Evolutionary conservation across 306 rosid species (phyloP).

Genomic region (Cucumis melo): DNA sequence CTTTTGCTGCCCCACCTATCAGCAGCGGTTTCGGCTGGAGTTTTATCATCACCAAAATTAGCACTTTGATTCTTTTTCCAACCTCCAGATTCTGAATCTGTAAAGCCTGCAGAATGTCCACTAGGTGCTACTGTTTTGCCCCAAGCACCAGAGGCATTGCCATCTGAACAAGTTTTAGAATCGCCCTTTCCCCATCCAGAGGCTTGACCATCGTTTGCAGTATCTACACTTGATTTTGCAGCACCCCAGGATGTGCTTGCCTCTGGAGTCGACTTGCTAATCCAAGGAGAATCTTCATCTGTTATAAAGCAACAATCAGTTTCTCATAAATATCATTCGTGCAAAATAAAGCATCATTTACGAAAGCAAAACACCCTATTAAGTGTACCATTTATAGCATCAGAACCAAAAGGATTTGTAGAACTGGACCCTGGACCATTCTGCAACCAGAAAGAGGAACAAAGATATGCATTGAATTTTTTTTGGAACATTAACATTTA

Average conservation of each 20-base stretch:
- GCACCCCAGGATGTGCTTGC: conserved; percentile 61
- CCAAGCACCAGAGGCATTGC: conserved; percentile 17
- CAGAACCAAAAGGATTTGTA: conserved; percentile 27
- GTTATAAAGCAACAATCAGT: background rate
- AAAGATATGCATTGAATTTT: background rate
- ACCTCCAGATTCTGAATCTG: conserved; percentile 13
- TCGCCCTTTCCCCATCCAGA: conserved; percentile 36
- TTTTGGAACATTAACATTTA: background rate
- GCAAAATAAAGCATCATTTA: background rate
- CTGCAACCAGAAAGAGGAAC: conserved; percentile 12
- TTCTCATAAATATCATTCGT: background rate
- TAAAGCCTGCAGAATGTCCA: conserved; percentile 10
- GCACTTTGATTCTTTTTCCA: conserved; percentile 18
- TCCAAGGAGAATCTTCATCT: conserved; percentile 44
- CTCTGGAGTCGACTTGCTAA: conserved; percentile 28
- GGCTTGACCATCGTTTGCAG: conserved; percentile 25
- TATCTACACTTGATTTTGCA: conserved; percentile 19
- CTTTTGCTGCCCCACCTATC: conserved; percentile 7
- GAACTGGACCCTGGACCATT: conserved; percentile 35
- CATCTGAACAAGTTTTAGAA: conserved; percentile 19
- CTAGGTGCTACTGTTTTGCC: conserved; percentile 18
- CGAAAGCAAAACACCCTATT: background rate
- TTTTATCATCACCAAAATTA: conserved; percentile 3
- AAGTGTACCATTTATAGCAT: conserved; percentile 20
- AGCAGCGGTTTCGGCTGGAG: conserved; percentile 8